Evolutionary conservation across 106 monocot species (phyloP).

Genomic region (Phalaenopsis equestris): DNA sequence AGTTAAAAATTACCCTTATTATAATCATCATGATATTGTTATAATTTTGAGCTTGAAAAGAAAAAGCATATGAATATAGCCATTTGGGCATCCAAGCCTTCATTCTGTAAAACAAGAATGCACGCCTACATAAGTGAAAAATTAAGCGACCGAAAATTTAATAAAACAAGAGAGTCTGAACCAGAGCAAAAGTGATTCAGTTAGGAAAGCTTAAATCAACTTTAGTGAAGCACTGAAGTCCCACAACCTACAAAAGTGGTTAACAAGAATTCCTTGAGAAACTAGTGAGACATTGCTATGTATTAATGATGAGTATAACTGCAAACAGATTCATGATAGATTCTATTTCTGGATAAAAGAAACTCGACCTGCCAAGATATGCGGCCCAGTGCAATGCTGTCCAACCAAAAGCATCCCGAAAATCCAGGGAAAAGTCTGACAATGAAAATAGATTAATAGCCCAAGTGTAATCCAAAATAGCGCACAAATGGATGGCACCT

Average conservation of each 20-base stretch:
- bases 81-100: not conserved
- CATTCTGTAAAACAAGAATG: not conserved
- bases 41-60: too few relatives aligned
- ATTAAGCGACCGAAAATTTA: not conserved
- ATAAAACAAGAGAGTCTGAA: not conserved
- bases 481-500: conserved; percentile 88
- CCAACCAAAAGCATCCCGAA: conserved; percentile 87
- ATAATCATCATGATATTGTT: too few relatives aligned
- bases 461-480: conserved; percentile 79
- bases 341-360: not conserved
- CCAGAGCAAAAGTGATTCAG: too few relatives aligned
- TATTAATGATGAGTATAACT: not conserved
- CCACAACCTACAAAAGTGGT: not conserved
- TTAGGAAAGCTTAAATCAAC: not conserved
- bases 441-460: conserved; percentile 49
- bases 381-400: conserved; percentile 98
- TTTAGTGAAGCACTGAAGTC: not conserved
- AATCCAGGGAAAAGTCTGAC: conserved; percentile 87
- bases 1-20: too few relatives aligned
- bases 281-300: not conserved
- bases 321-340: not conserved
- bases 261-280: not conserved
- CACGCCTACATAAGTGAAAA: not conserved
- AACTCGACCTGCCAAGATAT: conserved; percentile 61
- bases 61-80: not conserved